Evolutionary conservation across 2,329 filamentous ascomycete genomes (phyloP).

Genomic region (Diaporthe australafricana): DNA sequence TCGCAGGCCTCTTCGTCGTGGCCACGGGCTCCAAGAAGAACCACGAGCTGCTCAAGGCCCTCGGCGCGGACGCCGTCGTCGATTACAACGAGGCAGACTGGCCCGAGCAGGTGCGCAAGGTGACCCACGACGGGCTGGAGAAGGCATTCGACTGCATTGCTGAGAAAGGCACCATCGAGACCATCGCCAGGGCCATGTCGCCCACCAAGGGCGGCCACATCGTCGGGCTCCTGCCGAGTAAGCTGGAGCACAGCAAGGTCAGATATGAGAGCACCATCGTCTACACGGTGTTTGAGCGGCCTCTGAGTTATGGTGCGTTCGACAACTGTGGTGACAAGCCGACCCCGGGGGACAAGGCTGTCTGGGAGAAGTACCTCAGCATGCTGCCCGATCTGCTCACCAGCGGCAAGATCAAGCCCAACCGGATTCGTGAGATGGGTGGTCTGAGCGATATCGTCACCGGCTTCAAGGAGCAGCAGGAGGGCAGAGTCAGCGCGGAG

Average conservation of each 20-base stretch:
- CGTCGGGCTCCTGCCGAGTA: slow-evolving; percentile 25
- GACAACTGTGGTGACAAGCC: slow-evolving; percentile 43
- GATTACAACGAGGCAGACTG: slow-evolving; percentile 41
- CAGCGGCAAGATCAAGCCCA: slow-evolving; percentile 46
- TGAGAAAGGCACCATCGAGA: slow-evolving; percentile 42
- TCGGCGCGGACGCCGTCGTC: slow-evolving; percentile 37
- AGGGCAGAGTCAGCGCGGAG: slow-evolving; percentile 47
- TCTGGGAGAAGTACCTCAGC: slow-evolving; percentile 48
- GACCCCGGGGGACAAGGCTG: slow-evolving; percentile 45
- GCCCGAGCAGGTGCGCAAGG: slow-evolving; percentile 66
- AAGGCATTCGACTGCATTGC: slow-evolving; percentile 46
- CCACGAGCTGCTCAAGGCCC: slow-evolving; percentile 34
- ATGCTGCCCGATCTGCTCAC: slow-evolving; percentile 44
- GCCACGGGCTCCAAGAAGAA: slow-evolving; percentile 38
- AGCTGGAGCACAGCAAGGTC: slow-evolving; percentile 43
- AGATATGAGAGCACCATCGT: slow-evolving; percentile 47
- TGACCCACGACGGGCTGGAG: slow-evolving; percentile 68
- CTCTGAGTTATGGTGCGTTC: slow-evolving; percentile 41
- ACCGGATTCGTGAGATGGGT: slow-evolving; percentile 44
- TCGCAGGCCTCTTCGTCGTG: slow-evolving; percentile 37
- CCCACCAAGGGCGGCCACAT: slow-evolving; percentile 44
- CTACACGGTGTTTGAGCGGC: slow-evolving; percentile 46
- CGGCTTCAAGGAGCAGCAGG: slow-evolving; percentile 45
- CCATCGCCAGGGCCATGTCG: slow-evolving; percentile 43
- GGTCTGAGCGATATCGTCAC: slow-evolving; percentile 44